phyloP scores from a whole-genome alignment of 768 basidiomycete species.

The Astraeus odoratus region DNA sequence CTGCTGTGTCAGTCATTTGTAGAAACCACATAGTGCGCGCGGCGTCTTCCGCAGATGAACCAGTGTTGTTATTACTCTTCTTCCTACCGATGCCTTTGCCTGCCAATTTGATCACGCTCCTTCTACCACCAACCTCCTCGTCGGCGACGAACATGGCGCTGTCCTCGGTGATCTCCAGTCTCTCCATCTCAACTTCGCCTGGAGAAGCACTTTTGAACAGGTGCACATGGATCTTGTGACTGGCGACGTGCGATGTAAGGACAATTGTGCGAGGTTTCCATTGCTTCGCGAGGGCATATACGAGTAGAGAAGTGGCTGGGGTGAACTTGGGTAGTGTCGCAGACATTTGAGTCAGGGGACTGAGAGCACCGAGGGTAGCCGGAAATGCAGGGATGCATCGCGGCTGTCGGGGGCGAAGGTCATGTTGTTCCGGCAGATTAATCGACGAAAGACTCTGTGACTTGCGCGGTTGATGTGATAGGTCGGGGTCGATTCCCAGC shows the following conservation, averaged over 20 bases:
- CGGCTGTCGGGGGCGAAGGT: slow-evolving; percentile 3
- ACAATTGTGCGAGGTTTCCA: slow-evolving; percentile 65
- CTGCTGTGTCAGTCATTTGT: slow-evolving; percentile 52
- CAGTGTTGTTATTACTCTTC: slow-evolving; percentile 22
- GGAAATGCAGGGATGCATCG: slow-evolving; percentile 65
- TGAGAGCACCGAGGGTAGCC: slow-evolving; percentile 44
- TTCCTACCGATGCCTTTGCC: slow-evolving; percentile 52
- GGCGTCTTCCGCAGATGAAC: slow-evolving; percentile 1
- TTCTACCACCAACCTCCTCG: slow-evolving; percentile 36
- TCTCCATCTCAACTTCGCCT: slow-evolving; percentile 65
- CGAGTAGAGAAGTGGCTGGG: slow-evolving; percentile 59
- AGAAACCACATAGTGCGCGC: slow-evolving; percentile 45
- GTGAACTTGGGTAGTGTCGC: slow-evolving; percentile 62
- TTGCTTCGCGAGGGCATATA: slow-evolving; percentile 64
- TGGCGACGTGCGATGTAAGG: slow-evolving; percentile 38
- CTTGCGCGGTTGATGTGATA: slow-evolving; percentile 33
- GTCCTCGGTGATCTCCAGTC: slow-evolving; percentile 69
- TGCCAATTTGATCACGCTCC: slow-evolving; percentile 59
- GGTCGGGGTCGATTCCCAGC: slow-evolving; percentile 57
- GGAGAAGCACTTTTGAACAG: slow-evolving; percentile 57
- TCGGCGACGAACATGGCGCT: slow-evolving; percentile 73
- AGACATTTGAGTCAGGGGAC: slow-evolving; percentile 45
- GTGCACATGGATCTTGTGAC: slow-evolving; percentile 51
- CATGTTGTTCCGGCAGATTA: slow-evolving; percentile 15
- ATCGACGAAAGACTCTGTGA: slow-evolving; percentile 9